A percentile compares a stretch with the other conserved stretches of the same genome.
phyloP scores from a whole-genome alignment of 805 yeast species.

The Candida ipomoeae region DNA sequence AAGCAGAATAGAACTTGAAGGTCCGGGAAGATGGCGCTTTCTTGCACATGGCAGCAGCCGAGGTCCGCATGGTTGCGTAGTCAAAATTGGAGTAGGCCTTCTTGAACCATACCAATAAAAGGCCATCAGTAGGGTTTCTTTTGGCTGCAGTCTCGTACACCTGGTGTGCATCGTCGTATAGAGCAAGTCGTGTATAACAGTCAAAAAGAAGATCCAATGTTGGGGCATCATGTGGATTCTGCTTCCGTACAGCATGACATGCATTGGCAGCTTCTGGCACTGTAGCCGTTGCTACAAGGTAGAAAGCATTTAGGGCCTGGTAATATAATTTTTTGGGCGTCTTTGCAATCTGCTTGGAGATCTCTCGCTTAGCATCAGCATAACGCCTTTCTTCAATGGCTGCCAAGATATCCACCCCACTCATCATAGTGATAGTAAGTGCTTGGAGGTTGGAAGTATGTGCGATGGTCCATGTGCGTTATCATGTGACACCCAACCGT shows the following conservation, averaged over 20 bases:
- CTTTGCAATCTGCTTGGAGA: slow-evolving; percentile 47
- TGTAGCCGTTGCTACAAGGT: slow-evolving; percentile 32
- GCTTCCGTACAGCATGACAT: slow-evolving; percentile 24
- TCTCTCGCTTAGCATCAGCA: slow-evolving; percentile 47
- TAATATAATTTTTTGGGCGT: slow-evolving; percentile 57
- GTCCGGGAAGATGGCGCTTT: slow-evolving; percentile 21
- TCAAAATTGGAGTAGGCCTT: slow-evolving; percentile 46
- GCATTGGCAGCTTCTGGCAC: slow-evolving; percentile 30
- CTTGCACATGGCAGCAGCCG: slow-evolving; percentile 29
- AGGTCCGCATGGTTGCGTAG: slow-evolving; percentile 49
- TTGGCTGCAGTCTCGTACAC: slow-evolving; percentile 57
- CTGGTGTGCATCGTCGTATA: slow-evolving; percentile 36
- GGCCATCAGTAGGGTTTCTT: slow-evolving; percentile 48
- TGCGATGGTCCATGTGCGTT: not conserved
- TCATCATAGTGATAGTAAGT: slow-evolving; percentile 5
- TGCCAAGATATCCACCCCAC: slow-evolving; percentile 28
- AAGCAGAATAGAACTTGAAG: slow-evolving; percentile 52
- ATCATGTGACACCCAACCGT: too few relatives aligned
- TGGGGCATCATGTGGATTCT: slow-evolving; percentile 51
- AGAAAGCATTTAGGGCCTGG: slow-evolving; percentile 41
- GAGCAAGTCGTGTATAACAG: slow-evolving; percentile 35
- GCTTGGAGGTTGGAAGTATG: not conserved
- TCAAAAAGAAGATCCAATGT: slow-evolving; percentile 47
- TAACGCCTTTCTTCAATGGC: slow-evolving; percentile 53
- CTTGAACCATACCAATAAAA: slow-evolving; percentile 56